These are phyloP conservation scores for Inga laurina DNA, from an alignment of 306 rosid genomes.

Conservation along the genomic window DNA sequence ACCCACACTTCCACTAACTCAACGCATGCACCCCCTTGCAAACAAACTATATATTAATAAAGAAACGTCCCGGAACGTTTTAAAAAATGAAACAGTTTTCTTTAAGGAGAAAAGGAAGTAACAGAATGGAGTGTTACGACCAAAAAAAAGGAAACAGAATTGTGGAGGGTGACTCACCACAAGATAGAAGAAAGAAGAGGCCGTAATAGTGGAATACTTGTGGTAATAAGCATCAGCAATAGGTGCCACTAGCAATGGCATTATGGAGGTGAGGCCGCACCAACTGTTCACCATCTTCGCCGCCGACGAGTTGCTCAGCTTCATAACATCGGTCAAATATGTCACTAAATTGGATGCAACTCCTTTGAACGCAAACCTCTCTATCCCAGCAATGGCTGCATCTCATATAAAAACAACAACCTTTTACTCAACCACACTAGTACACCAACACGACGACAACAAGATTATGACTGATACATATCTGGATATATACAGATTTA, in stretches of 20 bases:
- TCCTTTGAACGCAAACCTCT: slow-evolving; percentile 92
- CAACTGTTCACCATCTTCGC: slow-evolving; percentile 84
- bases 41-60: neutral
- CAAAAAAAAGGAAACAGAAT: slow-evolving; percentile 3
- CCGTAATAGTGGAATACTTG: slow-evolving; percentile 70
- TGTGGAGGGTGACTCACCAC: slow-evolving; percentile 56
- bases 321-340: slow-evolving; percentile 80
- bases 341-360: slow-evolving; percentile 85
- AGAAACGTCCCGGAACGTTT: neutral
- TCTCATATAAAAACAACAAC: neutral
- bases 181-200: slow-evolving; percentile 70
- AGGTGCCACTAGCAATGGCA: slow-evolving; percentile 87
- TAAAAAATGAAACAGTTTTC: neutral
- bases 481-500: slow-evolving; percentile 16
- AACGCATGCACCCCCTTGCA: neutral
- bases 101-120: neutral
- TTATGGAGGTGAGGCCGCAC: slow-evolving; percentile 87
- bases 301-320: slow-evolving; percentile 86
- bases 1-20: neutral
- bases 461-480: neutral
- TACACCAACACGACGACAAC: neutral
- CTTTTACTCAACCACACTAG: neutral
- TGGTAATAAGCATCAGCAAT: slow-evolving; percentile 83
- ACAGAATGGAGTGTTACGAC: neutral
- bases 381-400: slow-evolving; percentile 82